Base-by-base conservation (phyloP, 306 rosid genomes). In the Comarum palustre region DNA sequence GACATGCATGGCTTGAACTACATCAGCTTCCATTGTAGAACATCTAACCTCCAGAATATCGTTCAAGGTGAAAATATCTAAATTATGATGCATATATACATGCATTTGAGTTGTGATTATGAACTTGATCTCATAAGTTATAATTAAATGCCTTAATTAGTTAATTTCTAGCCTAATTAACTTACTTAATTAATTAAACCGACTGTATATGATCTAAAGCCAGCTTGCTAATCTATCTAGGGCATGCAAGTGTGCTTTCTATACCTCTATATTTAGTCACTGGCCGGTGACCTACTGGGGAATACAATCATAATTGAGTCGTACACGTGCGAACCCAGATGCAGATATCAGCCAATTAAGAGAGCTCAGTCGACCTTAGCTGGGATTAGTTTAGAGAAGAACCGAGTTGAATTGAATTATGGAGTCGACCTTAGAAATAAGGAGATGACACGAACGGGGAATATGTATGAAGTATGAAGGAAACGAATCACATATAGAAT, bases 291-390 rank as follows among this genome's bases (percentile, higher is more conserved):
- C 78, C 66, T 82, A 71, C 79, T 15, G 71, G 71, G 64, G 62
- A n/a, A 45, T 31, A 25, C 13, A 58, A 72, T 84, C 55, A 51
- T 69, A 71, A 67, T 60, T 62, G 77, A 85, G 88, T 85, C 84
- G 92, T 87, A 84, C 87, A 81, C 94, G 87, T 88, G 89, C 69
- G 74, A 90, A 19, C 57, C 63, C 46, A 17, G 34, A 25, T 11
- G 67, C 41, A 68, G 59, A 60, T 54, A 48, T 51, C 66, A 51
- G 62, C 9, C n/a, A 73, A 41, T 41, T 67, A 17, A 2, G 31
- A 17, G 31, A 42, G 20, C 25, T n/a, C 31, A 25, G 20, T 60
- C 46, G 22, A 29, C 10, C 20, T 39, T 31, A 29, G 20, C n/a
- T 8, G 19, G 31, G 58, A 31, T 12, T 27, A 64, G 3, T 25